phyloP scores from a whole-genome alignment of 345 rosid species.

The Ceriops tagal region DNA sequence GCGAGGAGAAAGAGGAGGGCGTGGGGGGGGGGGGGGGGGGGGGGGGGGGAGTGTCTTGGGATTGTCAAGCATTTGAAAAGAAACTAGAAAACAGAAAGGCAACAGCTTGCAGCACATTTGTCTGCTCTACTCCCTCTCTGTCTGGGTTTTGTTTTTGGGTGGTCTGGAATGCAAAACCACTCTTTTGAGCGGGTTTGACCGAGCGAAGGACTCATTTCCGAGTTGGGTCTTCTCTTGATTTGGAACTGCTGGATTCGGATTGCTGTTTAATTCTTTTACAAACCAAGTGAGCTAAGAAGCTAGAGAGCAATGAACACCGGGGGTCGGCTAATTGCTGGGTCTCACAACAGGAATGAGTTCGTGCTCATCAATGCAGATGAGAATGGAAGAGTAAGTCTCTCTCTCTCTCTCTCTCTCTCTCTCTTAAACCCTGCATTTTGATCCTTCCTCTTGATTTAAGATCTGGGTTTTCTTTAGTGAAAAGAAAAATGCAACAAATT shows the following conservation, averaged over 20 bases:
- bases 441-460: slow-evolving; percentile 24
- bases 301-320: slow-evolving; percentile 63
- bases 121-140: no score
- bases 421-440: background rate
- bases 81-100: background rate
- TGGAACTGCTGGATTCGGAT: slow-evolving; percentile 6
- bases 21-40: no score
- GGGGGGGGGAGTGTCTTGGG: background rate
- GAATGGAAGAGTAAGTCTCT: slow-evolving; percentile 54
- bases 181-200: slow-evolving; percentile 3
- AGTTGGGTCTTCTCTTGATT: slow-evolving; percentile 14
- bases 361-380: slow-evolving; percentile 93
- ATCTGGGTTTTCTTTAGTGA: slow-evolving; percentile 28
- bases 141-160: background rate
- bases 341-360: slow-evolving; percentile 93
- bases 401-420: no score
- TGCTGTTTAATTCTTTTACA: background rate
- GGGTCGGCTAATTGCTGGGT: slow-evolving; percentile 90
- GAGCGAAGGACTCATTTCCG: slow-evolving; percentile 5
- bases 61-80: background rate
- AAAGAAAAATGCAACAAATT: background rate
- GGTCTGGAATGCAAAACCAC: slow-evolving; percentile 6
- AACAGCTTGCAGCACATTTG: no score
- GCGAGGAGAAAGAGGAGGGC: no score
- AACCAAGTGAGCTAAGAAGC: slow-evolving; percentile 5